Base-by-base conservation (phyloP, 2,329 filamentous ascomycete genomes). In the Colletotrichum sp. region DNA sequence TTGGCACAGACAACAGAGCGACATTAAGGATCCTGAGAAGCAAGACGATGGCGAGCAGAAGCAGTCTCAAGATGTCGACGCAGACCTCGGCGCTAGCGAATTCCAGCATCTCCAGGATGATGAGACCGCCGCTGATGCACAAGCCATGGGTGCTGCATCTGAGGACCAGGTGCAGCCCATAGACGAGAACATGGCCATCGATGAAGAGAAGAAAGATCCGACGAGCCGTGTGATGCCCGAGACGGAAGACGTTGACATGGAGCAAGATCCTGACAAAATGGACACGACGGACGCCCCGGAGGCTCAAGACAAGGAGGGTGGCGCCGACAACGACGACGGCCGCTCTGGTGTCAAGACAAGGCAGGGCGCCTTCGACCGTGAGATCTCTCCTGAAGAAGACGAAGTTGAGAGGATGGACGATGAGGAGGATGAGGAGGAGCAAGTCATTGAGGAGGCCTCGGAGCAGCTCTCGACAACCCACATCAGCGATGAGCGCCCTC, bases 91-190 rank as follows among this genome's bases (percentile, higher is more conserved):
- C 12, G 90, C 94, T 81, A 92, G 91, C n/a, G 96, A 98, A 82
- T 98, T 98, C 82, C 96, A 99, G 86, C 97, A 99, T 85, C 88
- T 99, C 5, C 94, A 94, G 77, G 93, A 98, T 79, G 95, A 98
- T 76, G 91, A 97, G 34, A 91, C 93, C 32, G 90, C 93, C 70
- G 92, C 94, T n/a, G 96, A 98, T 72, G 93, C 95, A 2, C 97
- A 99, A 85, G 97, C 97, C 16, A 90, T 99, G 81, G 98, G 97
- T 39, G 94, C 95, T 52, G 95, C 96, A 7, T 94, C 92, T 13
- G 94, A 98, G 78, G 96, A 99, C 30, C 95, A 98, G 83, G 94
- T 94, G 4, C 93, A 93, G 79, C 93, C 95, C 8, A 90, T 99
- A 71, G 95, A 99, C 81, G 95, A 98, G 79, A 92, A 94, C 65